phyloP scores from a whole-genome alignment of 352 stramenopile species.

The Phytophthora agathidicida region DNA sequence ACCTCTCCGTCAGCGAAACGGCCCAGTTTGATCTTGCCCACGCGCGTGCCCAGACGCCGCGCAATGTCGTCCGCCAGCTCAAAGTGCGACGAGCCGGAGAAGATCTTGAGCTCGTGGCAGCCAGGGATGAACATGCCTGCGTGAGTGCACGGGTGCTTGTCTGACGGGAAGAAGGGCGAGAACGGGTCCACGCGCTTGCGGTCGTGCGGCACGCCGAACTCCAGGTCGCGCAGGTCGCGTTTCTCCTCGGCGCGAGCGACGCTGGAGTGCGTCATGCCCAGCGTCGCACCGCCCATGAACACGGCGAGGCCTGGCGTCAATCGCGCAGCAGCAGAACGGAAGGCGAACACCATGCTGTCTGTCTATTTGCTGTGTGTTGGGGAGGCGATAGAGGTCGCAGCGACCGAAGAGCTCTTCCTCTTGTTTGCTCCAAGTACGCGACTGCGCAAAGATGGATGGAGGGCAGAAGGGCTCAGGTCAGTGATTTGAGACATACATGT shows the following conservation, averaged over 20 bases:
- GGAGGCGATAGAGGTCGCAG: not conserved
- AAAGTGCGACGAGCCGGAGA: slow-evolving; percentile 92
- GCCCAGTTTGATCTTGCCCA: slow-evolving; percentile 89
- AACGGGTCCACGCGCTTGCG: slow-evolving; percentile 90
- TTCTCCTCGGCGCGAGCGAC: slow-evolving; percentile 60
- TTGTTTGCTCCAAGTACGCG: slow-evolving; percentile 4
- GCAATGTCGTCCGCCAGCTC: slow-evolving; percentile 92
- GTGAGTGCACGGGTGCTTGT: slow-evolving; percentile 92
- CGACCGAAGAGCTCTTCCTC: not conserved
- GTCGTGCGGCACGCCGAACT: slow-evolving; percentile 87
- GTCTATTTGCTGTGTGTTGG: not conserved
- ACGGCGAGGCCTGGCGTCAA: slow-evolving; percentile 50
- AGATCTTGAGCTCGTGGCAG: slow-evolving; percentile 94
- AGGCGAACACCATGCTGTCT: slow-evolving; percentile 64
- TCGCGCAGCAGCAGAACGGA: slow-evolving; percentile 51
- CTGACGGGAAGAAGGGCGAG: slow-evolving; percentile 89
- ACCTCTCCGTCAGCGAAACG: slow-evolving; percentile 94
- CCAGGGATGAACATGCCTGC: slow-evolving; percentile 92
- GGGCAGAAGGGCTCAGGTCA: too few relatives aligned
- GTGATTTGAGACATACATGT: too few relatives aligned
- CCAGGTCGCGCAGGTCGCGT: slow-evolving; percentile 81
- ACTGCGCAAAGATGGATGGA: slow-evolving; percentile 26
- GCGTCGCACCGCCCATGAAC: slow-evolving; percentile 58
- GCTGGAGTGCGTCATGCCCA: slow-evolving; percentile 47
- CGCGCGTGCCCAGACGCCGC: slow-evolving; percentile 81